Evolutionary conservation across 23 red algal genomes (phyloP).

Genomic region (Agarophyton chilense): DNA sequence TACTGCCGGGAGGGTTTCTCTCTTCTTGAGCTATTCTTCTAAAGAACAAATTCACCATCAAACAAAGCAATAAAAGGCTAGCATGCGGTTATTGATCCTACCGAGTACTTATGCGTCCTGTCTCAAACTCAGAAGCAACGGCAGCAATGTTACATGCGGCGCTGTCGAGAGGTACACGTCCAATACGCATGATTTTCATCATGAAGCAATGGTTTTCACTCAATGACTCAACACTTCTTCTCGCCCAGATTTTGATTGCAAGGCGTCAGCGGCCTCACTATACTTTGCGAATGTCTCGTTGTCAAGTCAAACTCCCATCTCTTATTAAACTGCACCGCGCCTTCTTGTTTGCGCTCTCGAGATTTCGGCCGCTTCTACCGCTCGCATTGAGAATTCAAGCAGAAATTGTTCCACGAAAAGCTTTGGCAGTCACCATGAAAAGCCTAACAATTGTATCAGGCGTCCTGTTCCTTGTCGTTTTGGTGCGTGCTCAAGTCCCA

Average conservation of each 20-base stretch:
- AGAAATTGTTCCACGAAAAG: too few species aligned
- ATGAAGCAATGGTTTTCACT: too few species aligned
- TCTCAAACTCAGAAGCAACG: too few species aligned
- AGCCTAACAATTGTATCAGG: neutral
- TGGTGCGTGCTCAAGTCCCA: neutral
- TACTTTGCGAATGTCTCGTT: neutral
- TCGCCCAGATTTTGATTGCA: neutral
- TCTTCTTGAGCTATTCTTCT: too few species aligned
- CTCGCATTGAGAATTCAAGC: neutral
- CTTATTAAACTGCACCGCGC: neutral
- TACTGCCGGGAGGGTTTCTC: too few species aligned
- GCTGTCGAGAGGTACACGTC: neutral
- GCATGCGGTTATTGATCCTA: neutral
- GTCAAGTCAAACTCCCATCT: neutral
- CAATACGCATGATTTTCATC: neutral
- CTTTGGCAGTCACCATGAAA: conserved; percentile 7
- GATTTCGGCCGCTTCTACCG: neutral
- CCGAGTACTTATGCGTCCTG: neutral
- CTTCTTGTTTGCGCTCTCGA: neutral
- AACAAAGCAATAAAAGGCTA: neutral
- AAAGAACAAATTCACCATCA: neutral
- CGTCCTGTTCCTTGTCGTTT: neutral
- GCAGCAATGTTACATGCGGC: neutral
- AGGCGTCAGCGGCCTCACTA: neutral
- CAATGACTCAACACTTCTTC: neutral